Evolutionary conservation across 805 yeast genomes (phyloP), one percentile per base, ranked within the genome.

Genomic region (Wickerhamia fluorescens): DNA sequence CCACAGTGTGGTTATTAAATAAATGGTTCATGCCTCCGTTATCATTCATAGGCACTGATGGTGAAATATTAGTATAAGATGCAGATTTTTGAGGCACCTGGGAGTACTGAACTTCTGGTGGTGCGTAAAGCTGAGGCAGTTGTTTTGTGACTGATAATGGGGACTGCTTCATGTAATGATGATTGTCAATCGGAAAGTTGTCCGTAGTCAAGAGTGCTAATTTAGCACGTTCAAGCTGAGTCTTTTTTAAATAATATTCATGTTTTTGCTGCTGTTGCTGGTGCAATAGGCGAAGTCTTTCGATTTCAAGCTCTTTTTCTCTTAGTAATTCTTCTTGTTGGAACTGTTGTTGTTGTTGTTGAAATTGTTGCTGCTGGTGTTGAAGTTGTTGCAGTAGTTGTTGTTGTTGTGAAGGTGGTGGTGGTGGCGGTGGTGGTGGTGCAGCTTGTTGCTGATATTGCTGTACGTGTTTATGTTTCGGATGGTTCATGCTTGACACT

Each of bases 241-340:
- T 8, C 20, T 31, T 35, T n/a, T n/a, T n/a, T n/a, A n/a, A n/a
- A n/a, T n/a, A n/a, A n/a, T n/a, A n/a, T n/a, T n/a, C n/a, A 16
- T 40, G 38, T 14, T 36, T 34, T 24, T 20, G 28, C 11, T 23
- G 23, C 25, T 53, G 58, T 25, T 53, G 58, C 29, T 50, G 54
- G 30, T 56, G 58, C 28, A 57, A 38, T 24, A 37, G 30, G 28
- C 45, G 49, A 36, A 54, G 53, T 23, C 46, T 37, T 30, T 54
- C 60, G 14, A 52, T 50, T 34, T 57, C 63, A 16, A 40, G 36
- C 31, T 54, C 58, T 28, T 49, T 42, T 8, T 45, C 49, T 15
- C 24, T 18, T 18, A n/a, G n/a, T n/a, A n/a, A n/a, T n/a, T n/a
- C n/a, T n/a, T n/a, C n/a, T n/a, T n/a, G n/a, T n/a, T n/a, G n/a